Base-by-base conservation (phyloP, 139 green algal species). In the Chlamydomonas eustigma region DNA sequence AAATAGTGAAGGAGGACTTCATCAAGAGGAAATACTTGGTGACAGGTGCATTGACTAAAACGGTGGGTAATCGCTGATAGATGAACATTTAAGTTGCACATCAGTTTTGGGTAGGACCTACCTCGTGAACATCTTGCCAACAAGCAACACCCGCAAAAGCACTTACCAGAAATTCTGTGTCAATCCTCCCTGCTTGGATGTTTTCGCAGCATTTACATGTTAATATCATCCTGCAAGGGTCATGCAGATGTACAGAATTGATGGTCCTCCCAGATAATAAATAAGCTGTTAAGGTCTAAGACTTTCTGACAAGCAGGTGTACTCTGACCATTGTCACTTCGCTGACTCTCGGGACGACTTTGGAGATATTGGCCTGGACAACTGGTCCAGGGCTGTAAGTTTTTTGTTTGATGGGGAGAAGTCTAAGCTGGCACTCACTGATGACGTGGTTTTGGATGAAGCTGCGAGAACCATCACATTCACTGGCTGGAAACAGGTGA, bases 261-360 rank as follows among this genome's bases (percentile, higher is more conserved):
- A n/a, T n/a, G n/a, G n/a, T n/a, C n/a, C n/a, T n/a, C n/a, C n/a
- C n/a, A n/a, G n/a, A n/a, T n/a, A n/a, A n/a, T n/a, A n/a, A n/a
- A n/a, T n/a, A n/a, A n/a, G n/a, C n/a, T n/a, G n/a, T n/a, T n/a
- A n/a, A n/a, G n/a, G n/a, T n/a, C n/a, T n/a, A n/a, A n/a, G n/a
- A n/a, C n/a, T n/a, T n/a, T n/a, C n/a, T n/a, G n/a, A n/a, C 66
- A 30, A 6, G 38, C 68, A 75, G 68, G 68, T 75, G 25, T 75
- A 75, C 35, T n/a, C 68, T n/a, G 68, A 75, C 38, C 8, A 75
- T 5, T 58, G 37, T 28, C 36, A 75, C 38, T 75, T 75, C 30
- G 68, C 32, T n/a, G 68, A 75, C 38, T 5, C 37, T 12, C 12
- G n/a, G 4, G 35, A 75, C 37, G 35, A 75, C 36, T 75, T 75